These are phyloP conservation scores for Drechslera avenae DNA, from an alignment of 2,329 filamentous ascomycete species.

Conservation along the genomic window DNA sequence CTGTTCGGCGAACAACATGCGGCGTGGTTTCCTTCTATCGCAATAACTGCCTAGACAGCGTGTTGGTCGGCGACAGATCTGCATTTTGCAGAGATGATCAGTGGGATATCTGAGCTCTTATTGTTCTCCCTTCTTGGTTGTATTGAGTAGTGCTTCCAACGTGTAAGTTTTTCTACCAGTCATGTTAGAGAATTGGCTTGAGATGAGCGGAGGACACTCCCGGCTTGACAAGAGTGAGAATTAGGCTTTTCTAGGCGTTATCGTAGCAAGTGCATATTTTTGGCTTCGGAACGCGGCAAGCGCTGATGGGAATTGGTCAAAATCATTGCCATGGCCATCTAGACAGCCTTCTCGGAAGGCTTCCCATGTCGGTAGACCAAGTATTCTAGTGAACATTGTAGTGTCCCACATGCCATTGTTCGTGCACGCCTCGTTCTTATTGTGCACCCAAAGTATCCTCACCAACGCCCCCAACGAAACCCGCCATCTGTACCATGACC, in stretches of 20 bases:
- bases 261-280: no score
- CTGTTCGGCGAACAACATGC: neutral
- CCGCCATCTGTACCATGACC: neutral
- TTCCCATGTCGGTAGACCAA: no score
- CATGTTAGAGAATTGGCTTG: neutral
- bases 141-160: neutral
- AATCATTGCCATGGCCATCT: no score
- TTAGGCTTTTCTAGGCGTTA: no score
- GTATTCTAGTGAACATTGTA: no score
- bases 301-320: no score
- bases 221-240: no score
- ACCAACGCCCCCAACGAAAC: neutral
- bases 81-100: neutral
- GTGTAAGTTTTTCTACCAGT: neutral
- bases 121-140: neutral
- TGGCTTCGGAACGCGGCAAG: no score
- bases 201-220: no score
- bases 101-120: neutral
- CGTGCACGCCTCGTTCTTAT: neutral
- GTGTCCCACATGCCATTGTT: neutral
- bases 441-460: neutral
- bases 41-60: neutral
- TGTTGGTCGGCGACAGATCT: neutral
- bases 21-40: neutral
- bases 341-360: no score